Base-by-base conservation (phyloP, 202 grass and related monocot species). In the Zizania palustris region DNA sequence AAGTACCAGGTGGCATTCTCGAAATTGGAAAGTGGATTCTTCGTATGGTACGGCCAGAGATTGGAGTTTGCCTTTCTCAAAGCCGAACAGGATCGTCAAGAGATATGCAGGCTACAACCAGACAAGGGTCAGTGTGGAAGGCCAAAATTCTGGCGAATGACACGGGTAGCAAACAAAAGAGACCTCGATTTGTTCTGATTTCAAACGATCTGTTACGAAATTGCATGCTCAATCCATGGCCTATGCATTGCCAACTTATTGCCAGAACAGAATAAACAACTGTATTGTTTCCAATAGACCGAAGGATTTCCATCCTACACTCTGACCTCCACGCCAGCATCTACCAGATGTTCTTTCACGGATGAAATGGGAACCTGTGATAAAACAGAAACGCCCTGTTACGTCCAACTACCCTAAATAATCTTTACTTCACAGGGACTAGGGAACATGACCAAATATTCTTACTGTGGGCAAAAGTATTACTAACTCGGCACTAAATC, bases 261-360 rank as follows among this genome's bases (percentile, higher is more conserved):
- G 40, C 21, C 5, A 6, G 60, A 16, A 71, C 28, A 72, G 13
- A 78, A 65, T n/a, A 73, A 35, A 73, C 20, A 19, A 56, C 20
- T 53, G 65, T 76, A 44, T 5, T 56, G 35, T 68, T 65, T 76
- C 41, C 45, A 64, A 72, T 34, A 45, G 65, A 44, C 0, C 2
- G 12, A 74, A 70, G 11, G 41, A 62, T 65, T 80, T 33, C 58
- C 41, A 9, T 61, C 19, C 43, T 65, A 72, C 71, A 85, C 43
- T 81, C 94, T 90, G 48, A 97, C 91, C 86, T 97, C 94, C 71
- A 97, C 87, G 40, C 91, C 94, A 36, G 63, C 69, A 69, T 86
- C 78, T 28, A 88, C 67, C 34, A 97, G 84, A 71, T 97, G 94
- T 58, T 93, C 76, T 85, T 97, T 97, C 76, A 97, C 94, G 56